A percentile compares a stretch with the other conserved stretches of the same genome.
These are phyloP conservation scores for Talaromyces adpressus DNA, from an alignment of 495 filamentous ascomycete genomes.

Conservation along the genomic window DNA sequence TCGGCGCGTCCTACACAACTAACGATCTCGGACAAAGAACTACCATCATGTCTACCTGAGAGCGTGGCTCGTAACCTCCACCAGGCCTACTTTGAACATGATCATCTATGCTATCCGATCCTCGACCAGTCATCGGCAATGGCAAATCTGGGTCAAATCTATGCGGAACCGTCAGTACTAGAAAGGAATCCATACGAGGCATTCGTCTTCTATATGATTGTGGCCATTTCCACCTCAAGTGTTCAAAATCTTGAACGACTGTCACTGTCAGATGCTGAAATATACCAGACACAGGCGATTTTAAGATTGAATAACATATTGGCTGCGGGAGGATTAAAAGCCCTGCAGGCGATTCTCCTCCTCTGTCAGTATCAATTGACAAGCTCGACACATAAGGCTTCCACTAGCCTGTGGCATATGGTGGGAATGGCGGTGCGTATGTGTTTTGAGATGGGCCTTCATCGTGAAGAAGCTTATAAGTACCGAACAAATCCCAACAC, in stretches of 20 bases:
- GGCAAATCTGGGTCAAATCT: constrained; percentile 10
- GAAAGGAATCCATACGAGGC: constrained; percentile 9
- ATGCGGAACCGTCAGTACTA: constrained; percentile 13
- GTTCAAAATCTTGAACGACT: constrained; percentile 20
- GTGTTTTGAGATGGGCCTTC: constrained; percentile 20
- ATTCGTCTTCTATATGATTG: constrained; percentile 19
- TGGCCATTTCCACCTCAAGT: constrained; percentile 17
- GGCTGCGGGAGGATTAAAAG: constrained; percentile 10
- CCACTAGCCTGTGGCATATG: constrained; percentile 21
- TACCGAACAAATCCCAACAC: neutral
- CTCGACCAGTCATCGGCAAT: constrained; percentile 8
- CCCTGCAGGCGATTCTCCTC: constrained; percentile 20
- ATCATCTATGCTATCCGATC: constrained; percentile 20
- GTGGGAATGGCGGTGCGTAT: constrained; percentile 20
- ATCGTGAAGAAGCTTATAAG: constrained; percentile 17
- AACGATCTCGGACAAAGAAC: neutral
- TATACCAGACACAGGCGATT: constrained; percentile 14
- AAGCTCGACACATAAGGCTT: constrained; percentile 19
- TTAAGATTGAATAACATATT: constrained; percentile 11
- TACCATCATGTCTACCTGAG: constrained; percentile 10
- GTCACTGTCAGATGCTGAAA: constrained; percentile 18
- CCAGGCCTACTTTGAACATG: constrained; percentile 17
- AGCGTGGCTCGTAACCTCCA: constrained; percentile 15
- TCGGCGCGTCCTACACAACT: too few relatives aligned
- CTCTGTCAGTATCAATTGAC: constrained; percentile 19